phyloP scores from a whole-genome alignment of 1,284 basidiomycete species.

The Thelephora terrestris region DNA sequence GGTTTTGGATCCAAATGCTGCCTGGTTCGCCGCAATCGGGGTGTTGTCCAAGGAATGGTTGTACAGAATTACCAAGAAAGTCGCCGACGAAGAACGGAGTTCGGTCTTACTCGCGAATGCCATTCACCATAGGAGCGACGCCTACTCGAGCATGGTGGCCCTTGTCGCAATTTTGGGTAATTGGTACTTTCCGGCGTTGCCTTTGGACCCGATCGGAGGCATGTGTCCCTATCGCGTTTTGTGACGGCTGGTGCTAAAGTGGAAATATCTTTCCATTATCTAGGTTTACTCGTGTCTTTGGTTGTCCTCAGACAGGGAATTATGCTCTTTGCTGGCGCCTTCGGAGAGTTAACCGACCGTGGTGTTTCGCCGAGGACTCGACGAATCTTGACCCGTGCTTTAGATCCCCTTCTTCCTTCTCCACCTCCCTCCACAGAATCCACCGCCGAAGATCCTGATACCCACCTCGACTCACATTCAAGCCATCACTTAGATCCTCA shows the following conservation, averaged over 20 bases:
- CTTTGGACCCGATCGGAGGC: constrained; percentile 93
- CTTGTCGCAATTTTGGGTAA: constrained; percentile 85
- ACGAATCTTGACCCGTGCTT: constrained; percentile 38
- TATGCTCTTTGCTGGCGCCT: constrained; percentile 59
- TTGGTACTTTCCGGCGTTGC: constrained; percentile 75
- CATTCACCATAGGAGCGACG: constrained; percentile 91
- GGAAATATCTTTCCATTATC: constrained; percentile 2
- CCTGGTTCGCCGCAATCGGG: constrained; percentile 86
- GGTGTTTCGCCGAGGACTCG: constrained; percentile 58
- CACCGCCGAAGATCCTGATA: constrained; percentile 12
- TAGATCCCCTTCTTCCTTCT: constrained; percentile 44
- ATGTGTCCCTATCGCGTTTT: constrained; percentile 9
- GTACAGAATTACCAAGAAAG: constrained; percentile 78
- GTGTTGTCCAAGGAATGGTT: constrained; percentile 89
- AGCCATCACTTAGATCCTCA: constrained; percentile 5
- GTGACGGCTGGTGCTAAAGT: neutral
- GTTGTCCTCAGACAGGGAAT: constrained; percentile 87
- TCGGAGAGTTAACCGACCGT: constrained; percentile 80
- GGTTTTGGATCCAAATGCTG: constrained; percentile 86
- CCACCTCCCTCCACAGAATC: constrained; percentile 8
- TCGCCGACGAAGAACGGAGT: constrained; percentile 84
- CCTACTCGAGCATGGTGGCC: constrained; percentile 82
- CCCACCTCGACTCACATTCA: constrained; percentile 1
- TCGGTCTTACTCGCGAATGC: constrained; percentile 90
- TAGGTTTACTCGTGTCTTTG: constrained; percentile 78